Evolutionary conservation across 2,329 filamentous ascomycete species (phyloP), one percentile per base, ranked within the genome.

Genomic region (Penicillium griseofulvum): DNA sequence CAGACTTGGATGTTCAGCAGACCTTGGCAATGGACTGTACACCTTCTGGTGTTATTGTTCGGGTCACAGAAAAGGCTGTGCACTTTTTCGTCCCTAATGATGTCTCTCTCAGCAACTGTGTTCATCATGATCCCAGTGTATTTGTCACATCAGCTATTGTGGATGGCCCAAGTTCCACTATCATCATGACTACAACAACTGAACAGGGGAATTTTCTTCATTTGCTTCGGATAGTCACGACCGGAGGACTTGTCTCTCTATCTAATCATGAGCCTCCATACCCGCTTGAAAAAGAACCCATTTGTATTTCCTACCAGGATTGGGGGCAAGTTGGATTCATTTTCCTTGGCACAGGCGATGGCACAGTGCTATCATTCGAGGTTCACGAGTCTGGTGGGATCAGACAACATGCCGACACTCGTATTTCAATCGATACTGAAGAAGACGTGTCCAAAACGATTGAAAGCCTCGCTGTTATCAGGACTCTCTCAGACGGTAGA

Each of bases 1-100:
- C 68, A 34, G 74, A 72, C 5, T 61, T 81, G 39, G 72, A 78
- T n/a, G 65, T 70, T 43, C 61, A 68, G 7, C 73, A 74, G 59
- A 80, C 79, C 4, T 58, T 81, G 28, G 74, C 76, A 28, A 76
- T 74, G 8, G 75, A 73, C 17, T 71, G 65, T 48, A 71, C 75
- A 9, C 56, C 62, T 16, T 61, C 64, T 5, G 70, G 71, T 28
- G 56, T 69, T 8, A 56, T 80, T 12, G 61, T 79, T 17, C 78
- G 80, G 54, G 64, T 80, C 36, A 80, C 78, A 10, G 63, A 71
- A 39, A 63, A 51, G 16, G 69, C 71, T 9, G 69, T 77, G 16
- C 65, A 68, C 37, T 53, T 76, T 9, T 67, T 70, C 22, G 56
- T 65, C 19, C 61, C 65, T 12, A 56, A 52, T 24, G 61, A 68